These are phyloP conservation scores for Tuber calosporum DNA, from an alignment of 495 filamentous ascomycete genomes.

Conservation along the genomic window DNA sequence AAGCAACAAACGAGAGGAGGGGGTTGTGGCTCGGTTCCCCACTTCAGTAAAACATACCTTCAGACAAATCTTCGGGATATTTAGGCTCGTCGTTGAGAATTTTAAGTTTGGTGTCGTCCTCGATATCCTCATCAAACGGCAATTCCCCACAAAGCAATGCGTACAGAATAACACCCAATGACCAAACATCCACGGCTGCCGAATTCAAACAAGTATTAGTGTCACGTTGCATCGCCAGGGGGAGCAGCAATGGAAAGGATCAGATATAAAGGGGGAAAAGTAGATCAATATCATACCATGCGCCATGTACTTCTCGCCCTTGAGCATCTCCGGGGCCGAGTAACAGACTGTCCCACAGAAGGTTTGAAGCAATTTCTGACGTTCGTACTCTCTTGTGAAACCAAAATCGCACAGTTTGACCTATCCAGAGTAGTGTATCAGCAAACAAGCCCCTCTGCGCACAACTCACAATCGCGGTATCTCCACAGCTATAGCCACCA, in stretches of 20 bases:
- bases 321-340: constrained; percentile 95
- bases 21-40: background rate
- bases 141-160: constrained; percentile 86
- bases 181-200: constrained; percentile 82
- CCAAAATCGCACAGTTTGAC: constrained; percentile 99
- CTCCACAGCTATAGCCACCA: background rate
- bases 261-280: constrained; percentile 15
- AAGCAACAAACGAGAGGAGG: background rate
- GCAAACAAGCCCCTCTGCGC: background rate
- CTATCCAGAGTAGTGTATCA: constrained; percentile 21
- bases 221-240: constrained; percentile 5
- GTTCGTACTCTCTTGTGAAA: constrained; percentile 95
- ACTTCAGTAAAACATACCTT: constrained; percentile 27
- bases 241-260: background rate
- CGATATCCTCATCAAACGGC: constrained; percentile 92
- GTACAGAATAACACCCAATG: constrained; percentile 90
- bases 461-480: background rate
- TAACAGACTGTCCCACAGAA: constrained; percentile 98
- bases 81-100: constrained; percentile 78
- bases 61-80: constrained; percentile 71
- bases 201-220: constrained; percentile 29
- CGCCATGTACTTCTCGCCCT: constrained; percentile 78
- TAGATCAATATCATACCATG: constrained; percentile 40
- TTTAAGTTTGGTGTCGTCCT: constrained; percentile 70
- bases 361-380: constrained; percentile 88